Evolutionary conservation across 2,329 filamentous ascomycete species (phyloP), one percentile per base, ranked within the genome.

Genomic region (Epichloe sp.): DNA sequence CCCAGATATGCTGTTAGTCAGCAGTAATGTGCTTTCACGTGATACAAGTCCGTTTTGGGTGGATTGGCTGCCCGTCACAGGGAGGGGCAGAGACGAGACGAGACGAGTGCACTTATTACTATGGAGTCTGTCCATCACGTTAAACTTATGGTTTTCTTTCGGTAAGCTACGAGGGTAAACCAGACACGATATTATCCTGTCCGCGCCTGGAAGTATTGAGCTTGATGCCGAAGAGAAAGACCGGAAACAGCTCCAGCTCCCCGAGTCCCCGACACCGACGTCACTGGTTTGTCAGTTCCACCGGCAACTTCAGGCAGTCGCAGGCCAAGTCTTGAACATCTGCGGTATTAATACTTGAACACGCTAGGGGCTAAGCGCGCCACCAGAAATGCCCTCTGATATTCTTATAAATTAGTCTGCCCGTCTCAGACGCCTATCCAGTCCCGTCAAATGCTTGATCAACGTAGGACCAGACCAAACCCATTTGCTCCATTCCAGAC

Each of bases 341-440:
- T 7, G 12, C n/a, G 10, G 10, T 5, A 15, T n/a, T 17, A 8
- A 4, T 19, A 19, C 19, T 15, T 12, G 12, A 15, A 17, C 17
- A 2, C 41, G 41, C 48, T 44, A 26, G 14, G 48, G 37, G 11
- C 26, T 51, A 50, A 46, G 49, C 44, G 49, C 49, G 44, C 44
- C 40, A 44, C 31, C 44, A 31, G 31, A 23, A 48, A 42, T 42
- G 37, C 26, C 4, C 8, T 31, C 10, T 31, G 26, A 11, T 37
- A 26, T 34, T 40, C 3, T 3, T 26, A 26, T 7, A 26, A 8
- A 2, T 26, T 26, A 26, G 23, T 26, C 23, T 26, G 23, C 23
- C 23, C 1, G 23, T 26, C 23, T 26, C 23, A 8, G 23, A 26
- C 26, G 26, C 2, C 26, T 31, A 8, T 31, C 26, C 26, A 31